Evolutionary conservation across 2,329 filamentous ascomycete genomes (phyloP).

Genomic region (Pyrenophora seminiperda): DNA sequence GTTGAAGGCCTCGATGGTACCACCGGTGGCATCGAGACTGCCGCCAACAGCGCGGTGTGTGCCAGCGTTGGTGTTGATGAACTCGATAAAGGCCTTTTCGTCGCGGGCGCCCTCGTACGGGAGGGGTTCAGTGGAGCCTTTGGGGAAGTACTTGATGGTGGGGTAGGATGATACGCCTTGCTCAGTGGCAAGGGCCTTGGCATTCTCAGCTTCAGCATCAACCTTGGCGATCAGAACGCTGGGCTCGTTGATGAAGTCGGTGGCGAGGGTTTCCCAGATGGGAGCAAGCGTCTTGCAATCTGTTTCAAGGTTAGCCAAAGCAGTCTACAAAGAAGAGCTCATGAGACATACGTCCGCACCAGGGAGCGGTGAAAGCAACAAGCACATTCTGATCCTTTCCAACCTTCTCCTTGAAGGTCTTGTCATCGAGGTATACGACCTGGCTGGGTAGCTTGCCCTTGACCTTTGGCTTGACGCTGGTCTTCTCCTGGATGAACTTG

Average conservation of each 20-base stretch:
- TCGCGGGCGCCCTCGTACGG: constrained; percentile 76
- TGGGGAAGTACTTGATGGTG: constrained; percentile 97
- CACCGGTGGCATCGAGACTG: constrained; percentile 75
- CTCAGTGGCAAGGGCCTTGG: constrained; percentile 75
- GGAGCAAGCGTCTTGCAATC: constrained; percentile 97
- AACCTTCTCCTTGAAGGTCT: constrained; percentile 75
- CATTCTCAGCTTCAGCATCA: constrained; percentile 85
- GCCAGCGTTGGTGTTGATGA: constrained; percentile 86
- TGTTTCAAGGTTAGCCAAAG: constrained; percentile 48
- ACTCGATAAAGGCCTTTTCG: constrained; percentile 77
- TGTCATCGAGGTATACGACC: constrained; percentile 80
- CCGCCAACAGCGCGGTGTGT: constrained; percentile 85
- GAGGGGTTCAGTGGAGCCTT: constrained; percentile 74
- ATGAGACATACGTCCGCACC: constrained; percentile 87
- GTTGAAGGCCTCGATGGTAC: constrained; percentile 81
- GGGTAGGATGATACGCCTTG: constrained; percentile 87
- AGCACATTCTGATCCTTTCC: constrained; percentile 87
- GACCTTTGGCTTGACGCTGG: constrained; percentile 78
- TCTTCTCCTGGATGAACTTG: constrained; percentile 84
- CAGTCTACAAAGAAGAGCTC: neutral
- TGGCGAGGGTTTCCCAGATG: constrained; percentile 84
- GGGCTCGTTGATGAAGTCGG: constrained; percentile 77
- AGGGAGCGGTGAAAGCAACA: constrained; percentile 96
- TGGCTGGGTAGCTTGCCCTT: constrained; percentile 74
- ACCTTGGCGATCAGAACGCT: constrained; percentile 91